phyloP scores from a whole-genome alignment of 768 basidiomycete genomes.

The Filobasidium floriforme region DNA sequence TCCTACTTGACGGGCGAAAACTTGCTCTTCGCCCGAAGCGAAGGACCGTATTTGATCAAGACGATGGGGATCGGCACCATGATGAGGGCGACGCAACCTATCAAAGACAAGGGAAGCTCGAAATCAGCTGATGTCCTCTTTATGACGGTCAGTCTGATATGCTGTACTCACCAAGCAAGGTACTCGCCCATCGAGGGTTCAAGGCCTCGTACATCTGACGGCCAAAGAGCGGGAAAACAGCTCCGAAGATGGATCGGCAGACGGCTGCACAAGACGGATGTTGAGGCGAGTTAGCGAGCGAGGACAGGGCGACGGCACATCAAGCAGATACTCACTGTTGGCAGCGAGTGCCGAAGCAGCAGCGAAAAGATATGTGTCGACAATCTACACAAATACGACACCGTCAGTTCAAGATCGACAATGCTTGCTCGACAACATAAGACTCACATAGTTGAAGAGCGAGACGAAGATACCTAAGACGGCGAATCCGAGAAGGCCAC shows the following conservation, averaged over 20 bases:
- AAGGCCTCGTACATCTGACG: conserved; percentile 46
- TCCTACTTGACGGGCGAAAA: conserved; percentile 32
- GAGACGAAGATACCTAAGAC: conserved; percentile 41
- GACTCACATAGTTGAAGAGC: conserved; percentile 37
- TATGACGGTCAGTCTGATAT: background rate
- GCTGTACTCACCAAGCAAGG: conserved; percentile 36
- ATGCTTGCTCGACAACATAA: background rate
- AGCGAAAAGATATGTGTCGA: conserved; percentile 46
- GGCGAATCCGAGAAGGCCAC: conserved; percentile 36
- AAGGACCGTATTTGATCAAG: conserved; percentile 35
- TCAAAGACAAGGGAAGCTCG: background rate
- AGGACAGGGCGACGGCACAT: conserved; percentile 26
- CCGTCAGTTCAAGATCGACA: background rate
- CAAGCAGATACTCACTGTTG: conserved; percentile 27
- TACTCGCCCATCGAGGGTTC: conserved; percentile 46
- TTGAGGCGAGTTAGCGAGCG: background rate
- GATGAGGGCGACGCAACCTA: conserved; percentile 14
- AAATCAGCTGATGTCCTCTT: background rate
- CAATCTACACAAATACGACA: conserved; percentile 33
- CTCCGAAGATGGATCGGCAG: conserved; percentile 39
- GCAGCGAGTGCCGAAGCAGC: conserved; percentile 48
- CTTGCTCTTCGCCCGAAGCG: conserved; percentile 33
- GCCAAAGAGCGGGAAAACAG: conserved; percentile 43
- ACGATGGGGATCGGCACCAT: conserved; percentile 40
- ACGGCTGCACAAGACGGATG: conserved; percentile 26